phyloP scores from a whole-genome alignment of 1,284 basidiomycete species.

The Gastroboletus turbinatus region DNA sequence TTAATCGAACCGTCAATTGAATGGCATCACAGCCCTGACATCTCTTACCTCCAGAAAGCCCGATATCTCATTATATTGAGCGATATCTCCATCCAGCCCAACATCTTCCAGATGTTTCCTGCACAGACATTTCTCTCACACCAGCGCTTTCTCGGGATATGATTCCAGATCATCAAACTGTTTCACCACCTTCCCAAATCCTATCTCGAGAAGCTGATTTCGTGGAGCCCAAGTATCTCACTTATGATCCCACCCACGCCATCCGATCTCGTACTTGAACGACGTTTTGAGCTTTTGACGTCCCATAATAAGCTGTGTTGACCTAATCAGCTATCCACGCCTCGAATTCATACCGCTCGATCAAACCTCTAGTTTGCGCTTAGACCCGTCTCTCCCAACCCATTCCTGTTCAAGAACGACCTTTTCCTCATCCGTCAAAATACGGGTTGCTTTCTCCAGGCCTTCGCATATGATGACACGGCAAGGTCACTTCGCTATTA shows the following conservation, averaged over 20 bases:
- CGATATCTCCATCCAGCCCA: slow-evolving; percentile 95
- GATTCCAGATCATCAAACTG: slow-evolving; percentile 98
- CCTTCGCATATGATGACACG: slow-evolving; percentile 63
- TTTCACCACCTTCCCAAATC: slow-evolving; percentile 87
- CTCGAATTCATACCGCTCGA: slow-evolving; percentile 4
- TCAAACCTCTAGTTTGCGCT: slow-evolving; percentile 85
- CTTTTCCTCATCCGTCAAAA: slow-evolving; percentile 87
- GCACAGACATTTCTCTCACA: slow-evolving; percentile 77
- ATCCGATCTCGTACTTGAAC: slow-evolving; percentile 96
- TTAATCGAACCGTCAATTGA: slow-evolving; percentile 31
- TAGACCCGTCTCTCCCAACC: slow-evolving; percentile 88
- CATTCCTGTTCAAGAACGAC: slow-evolving; percentile 84
- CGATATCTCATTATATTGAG: slow-evolving; percentile 94
- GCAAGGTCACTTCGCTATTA: slow-evolving; percentile 13
- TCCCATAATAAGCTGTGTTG: slow-evolving; percentile 79
- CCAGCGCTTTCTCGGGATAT: slow-evolving; percentile 92
- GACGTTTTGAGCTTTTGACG: slow-evolving; percentile 97
- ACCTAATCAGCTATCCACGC: slow-evolving; percentile 5
- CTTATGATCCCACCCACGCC: slow-evolving; percentile 90
- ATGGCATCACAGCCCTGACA: slow-evolving; percentile 6
- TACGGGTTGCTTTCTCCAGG: slow-evolving; percentile 89
- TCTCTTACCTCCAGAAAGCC: slow-evolving; percentile 75
- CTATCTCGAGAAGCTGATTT: slow-evolving; percentile 85
- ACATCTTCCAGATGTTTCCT: slow-evolving; percentile 92
- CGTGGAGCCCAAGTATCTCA: slow-evolving; percentile 94